These are phyloP conservation scores for Conticribra weissflogii DNA, from an alignment of 108 stramenopile genomes.

Conservation along the genomic window DNA sequence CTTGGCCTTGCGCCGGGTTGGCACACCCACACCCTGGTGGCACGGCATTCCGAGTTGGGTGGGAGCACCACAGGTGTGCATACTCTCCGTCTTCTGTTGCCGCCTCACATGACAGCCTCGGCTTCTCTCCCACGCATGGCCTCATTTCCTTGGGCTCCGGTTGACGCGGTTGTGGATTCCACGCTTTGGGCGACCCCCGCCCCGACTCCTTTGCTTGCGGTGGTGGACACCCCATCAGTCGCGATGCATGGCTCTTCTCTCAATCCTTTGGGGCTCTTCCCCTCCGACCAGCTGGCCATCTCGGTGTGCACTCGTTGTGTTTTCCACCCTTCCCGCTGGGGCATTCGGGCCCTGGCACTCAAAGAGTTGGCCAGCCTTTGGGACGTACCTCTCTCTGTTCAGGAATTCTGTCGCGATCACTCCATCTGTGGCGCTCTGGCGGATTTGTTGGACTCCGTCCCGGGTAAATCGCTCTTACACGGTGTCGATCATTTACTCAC, in stretches of 20 bases:
- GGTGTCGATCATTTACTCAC: slow-evolving; percentile 2
- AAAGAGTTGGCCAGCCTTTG: neutral
- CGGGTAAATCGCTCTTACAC: neutral
- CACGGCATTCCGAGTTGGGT: neutral
- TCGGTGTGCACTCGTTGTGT: neutral
- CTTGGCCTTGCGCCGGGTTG: too few relatives aligned
- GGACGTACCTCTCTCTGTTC: slow-evolving; percentile 10
- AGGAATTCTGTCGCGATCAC: neutral
- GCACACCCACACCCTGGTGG: too few relatives aligned
- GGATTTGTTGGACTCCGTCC: neutral
- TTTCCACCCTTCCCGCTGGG: neutral
- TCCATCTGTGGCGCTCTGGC: neutral
- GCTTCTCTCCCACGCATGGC: too few relatives aligned
- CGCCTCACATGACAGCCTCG: too few relatives aligned
- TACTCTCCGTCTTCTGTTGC: too few relatives aligned
- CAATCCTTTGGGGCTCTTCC: neutral
- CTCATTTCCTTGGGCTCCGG: too few relatives aligned
- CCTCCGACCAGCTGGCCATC: neutral
- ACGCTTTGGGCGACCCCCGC: too few relatives aligned
- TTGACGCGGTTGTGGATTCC: too few relatives aligned
- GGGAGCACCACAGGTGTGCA: too few relatives aligned
- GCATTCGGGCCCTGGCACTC: neutral
- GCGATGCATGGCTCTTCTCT: neutral
- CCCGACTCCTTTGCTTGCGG: too few relatives aligned
- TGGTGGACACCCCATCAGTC: too few relatives aligned